Percentiles rank a stretch among this genome's conserved stretches.
Evolutionary conservation across 345 rosid genomes (phyloP).

Genomic region (Eucalyptus tenuipes): DNA sequence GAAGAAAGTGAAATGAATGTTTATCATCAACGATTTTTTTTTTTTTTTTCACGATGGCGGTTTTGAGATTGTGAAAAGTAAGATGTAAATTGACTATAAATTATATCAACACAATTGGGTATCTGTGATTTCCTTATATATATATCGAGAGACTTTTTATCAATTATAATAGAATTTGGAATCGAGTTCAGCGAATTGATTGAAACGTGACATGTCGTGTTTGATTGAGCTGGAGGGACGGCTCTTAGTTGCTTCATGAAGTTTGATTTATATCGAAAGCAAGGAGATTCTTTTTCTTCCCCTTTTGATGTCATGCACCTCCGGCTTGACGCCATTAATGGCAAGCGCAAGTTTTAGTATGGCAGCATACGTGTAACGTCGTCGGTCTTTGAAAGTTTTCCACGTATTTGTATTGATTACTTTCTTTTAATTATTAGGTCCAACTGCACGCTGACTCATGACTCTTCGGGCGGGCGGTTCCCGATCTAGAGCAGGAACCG

Average conservation of each 20-base stretch:
- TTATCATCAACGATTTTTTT: too few relatives aligned
- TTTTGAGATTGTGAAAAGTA: background rate
- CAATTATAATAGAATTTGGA: background rate
- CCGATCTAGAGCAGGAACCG: too few relatives aligned
- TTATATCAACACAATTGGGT: accelerated
- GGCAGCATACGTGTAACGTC: background rate
- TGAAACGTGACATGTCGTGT: accelerated
- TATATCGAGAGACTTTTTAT: background rate
- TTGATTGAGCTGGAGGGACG: accelerated
- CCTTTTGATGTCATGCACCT: background rate
- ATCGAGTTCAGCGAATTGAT: accelerated
- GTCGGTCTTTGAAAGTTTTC: background rate
- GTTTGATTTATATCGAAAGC: background rate
- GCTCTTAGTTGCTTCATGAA: accelerated
- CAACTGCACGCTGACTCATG: background rate
- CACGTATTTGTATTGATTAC: background rate
- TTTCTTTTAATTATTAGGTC: background rate
- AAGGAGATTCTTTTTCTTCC: background rate
- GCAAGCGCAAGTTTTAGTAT: background rate
- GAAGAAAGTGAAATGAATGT: background rate
- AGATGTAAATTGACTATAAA: accelerated
- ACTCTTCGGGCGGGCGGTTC: too few relatives aligned
- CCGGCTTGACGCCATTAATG: background rate
- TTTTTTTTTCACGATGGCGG: too few relatives aligned
- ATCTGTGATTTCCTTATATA: background rate